phyloP scores from a whole-genome alignment of 352 stramenopile genomes.

The Pythium folliculosum region DNA sequence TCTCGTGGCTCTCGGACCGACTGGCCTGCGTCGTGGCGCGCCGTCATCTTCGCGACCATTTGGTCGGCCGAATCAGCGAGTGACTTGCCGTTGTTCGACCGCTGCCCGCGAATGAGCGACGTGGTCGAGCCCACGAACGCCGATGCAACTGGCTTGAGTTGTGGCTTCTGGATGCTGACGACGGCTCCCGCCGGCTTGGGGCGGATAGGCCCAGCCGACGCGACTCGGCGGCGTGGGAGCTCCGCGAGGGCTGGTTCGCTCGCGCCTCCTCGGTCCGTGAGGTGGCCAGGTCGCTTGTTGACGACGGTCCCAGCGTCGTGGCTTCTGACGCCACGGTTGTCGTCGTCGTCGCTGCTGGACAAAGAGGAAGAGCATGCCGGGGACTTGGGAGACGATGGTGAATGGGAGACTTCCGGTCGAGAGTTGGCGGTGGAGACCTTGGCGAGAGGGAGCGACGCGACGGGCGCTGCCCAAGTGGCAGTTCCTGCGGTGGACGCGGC shows the following conservation, averaged over 20 bases:
- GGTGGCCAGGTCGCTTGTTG: too few species aligned
- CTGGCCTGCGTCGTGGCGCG: background rate
- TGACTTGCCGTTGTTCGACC: constrained; percentile 44
- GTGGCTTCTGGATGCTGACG: constrained; percentile 14
- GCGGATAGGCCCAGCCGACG: constrained; percentile 29
- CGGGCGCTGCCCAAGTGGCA: constrained; percentile 1
- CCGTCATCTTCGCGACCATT: constrained; percentile 45
- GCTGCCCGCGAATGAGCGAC: constrained; percentile 67
- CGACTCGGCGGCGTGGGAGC: constrained; percentile 5
- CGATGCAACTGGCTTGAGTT: background rate
- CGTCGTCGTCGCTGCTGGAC: background rate
- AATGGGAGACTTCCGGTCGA: constrained; percentile 7
- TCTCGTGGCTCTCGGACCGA: constrained; percentile 20
- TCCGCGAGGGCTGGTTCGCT: too few species aligned
- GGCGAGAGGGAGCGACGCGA: background rate
- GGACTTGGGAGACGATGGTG: constrained; percentile 6
- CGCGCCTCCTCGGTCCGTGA: too few species aligned
- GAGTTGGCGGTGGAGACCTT: background rate
- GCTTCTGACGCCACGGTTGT: too few species aligned
- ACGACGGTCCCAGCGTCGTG: too few species aligned
- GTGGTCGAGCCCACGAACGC: constrained; percentile 61
- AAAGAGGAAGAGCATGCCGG: constrained; percentile 13
- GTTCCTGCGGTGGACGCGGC: background rate
- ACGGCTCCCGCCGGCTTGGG: constrained; percentile 15
- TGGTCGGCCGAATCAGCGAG: constrained; percentile 51